Conservation (phyloP, 208 protist species). For the Plasmodiophora brassicae region DNA sequence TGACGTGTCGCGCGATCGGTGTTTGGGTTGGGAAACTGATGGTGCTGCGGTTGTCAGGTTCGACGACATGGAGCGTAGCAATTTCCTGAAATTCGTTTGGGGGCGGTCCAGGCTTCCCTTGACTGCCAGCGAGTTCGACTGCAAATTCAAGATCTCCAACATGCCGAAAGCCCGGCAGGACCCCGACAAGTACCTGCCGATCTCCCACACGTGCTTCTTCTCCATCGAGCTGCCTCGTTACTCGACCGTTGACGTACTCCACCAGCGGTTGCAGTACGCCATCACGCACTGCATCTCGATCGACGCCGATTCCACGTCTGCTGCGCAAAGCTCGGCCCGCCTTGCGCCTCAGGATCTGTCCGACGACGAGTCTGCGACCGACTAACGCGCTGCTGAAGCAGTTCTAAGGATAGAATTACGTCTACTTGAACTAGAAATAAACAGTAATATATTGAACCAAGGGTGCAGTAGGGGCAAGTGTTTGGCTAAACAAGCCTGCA, state of each 20-base stretch:
- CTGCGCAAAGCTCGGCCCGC: background rate
- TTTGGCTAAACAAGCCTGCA: no score
- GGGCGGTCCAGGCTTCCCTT: conserved; percentile 28
- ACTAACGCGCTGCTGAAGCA: no score
- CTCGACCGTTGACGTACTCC: conserved; percentile 28
- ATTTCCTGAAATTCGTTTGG: conserved; percentile 43
- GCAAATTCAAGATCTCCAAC: conserved; percentile 37
- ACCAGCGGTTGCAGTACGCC: conserved; percentile 45
- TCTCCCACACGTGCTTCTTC: conserved; percentile 54
- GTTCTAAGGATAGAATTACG: no score
- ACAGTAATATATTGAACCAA: no score
- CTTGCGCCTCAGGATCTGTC: no score
- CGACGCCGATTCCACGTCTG: conserved; percentile 38
- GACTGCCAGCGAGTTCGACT: background rate
- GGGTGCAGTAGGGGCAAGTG: no score
- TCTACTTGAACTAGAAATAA: no score
- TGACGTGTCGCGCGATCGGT: no score
- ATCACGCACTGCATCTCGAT: conserved; percentile 49
- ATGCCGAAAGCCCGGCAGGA: background rate
- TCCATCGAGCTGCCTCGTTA: conserved; percentile 49
- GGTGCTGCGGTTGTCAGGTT: background rate
- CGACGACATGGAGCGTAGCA: conserved; percentile 6
- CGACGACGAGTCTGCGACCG: no score
- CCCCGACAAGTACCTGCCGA: background rate
- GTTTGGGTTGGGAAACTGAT: background rate